Percentiles rank a stretch among this genome's conserved stretches.
Conservation (phyloP, 345 rosid species). For the Carallia brachiata region DNA sequence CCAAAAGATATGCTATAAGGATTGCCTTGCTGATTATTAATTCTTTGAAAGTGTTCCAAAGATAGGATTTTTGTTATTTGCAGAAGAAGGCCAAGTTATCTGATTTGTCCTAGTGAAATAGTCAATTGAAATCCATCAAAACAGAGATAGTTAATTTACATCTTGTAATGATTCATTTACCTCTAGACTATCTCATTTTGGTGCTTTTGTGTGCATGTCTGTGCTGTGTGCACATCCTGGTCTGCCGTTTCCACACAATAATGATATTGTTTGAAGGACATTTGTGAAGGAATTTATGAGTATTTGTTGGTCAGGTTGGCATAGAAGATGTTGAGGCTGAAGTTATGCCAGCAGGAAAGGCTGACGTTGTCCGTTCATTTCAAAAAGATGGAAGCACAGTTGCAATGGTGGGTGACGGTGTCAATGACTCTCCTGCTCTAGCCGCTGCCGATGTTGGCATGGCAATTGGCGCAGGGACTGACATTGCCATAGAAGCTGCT, state of each 20-base stretch:
- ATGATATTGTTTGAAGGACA: background rate
- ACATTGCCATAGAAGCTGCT: conserved; percentile 96
- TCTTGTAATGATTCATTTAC: too few relatives aligned
- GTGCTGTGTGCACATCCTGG: background rate
- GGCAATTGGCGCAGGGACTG: conserved; percentile 99
- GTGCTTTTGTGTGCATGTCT: too few relatives aligned
- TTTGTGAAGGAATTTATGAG: background rate
- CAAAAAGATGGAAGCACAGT: conserved; percentile 86
- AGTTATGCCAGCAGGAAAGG: conserved; percentile 98
- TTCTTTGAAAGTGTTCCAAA: too few relatives aligned
- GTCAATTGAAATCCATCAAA: background rate
- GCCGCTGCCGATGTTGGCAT: conserved; percentile 97
- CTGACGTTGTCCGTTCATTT: conserved; percentile 65
- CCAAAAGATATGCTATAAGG: background rate
- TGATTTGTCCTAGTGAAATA: background rate
- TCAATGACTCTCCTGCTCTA: conserved; percentile 98
- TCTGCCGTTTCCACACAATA: background rate
- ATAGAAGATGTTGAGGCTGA: conserved; percentile 88
- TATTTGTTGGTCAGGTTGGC: conserved; percentile 59
- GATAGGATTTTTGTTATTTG: too few relatives aligned
- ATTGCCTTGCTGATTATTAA: background rate
- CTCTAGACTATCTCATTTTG: too few relatives aligned
- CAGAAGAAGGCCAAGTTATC: background rate
- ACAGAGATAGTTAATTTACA: too few relatives aligned
- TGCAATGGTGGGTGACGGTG: conserved; percentile 99